Evolutionary conservation across 106 monocot species (phyloP).

Genomic region (Dendrobium nobile): DNA sequence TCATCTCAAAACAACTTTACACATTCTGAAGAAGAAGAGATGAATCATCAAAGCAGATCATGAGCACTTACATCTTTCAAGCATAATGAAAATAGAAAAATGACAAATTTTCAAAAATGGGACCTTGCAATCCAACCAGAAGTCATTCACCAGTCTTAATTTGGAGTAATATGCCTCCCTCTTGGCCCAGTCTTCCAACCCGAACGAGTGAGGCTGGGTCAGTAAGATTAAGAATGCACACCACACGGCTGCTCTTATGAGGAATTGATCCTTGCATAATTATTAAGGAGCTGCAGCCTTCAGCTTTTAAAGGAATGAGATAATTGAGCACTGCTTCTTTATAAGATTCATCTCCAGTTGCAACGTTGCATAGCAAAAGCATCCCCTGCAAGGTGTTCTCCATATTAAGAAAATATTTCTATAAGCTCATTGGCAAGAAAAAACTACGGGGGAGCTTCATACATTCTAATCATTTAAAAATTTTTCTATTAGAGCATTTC

Average conservation of each 20-base stretch:
- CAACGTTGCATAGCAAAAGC: constrained; percentile 68
- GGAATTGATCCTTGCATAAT: constrained; percentile 40
- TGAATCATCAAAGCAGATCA: neutral
- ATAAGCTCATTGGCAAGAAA: neutral
- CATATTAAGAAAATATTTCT: neutral
- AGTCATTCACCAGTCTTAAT: constrained; percentile 65
- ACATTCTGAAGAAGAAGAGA: neutral
- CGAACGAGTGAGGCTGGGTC: constrained; percentile 38
- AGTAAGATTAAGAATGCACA: constrained; percentile 73
- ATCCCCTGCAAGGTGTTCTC: constrained; percentile 50
- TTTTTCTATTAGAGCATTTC: too few relatives aligned
- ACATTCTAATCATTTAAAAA: too few relatives aligned
- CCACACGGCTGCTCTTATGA: constrained; percentile 67
- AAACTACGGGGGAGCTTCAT: neutral
- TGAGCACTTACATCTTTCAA: neutral
- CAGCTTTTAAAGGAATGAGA: constrained; percentile 32
- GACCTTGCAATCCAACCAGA: constrained; percentile 91
- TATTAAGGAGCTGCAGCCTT: constrained; percentile 20
- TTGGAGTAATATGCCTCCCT: constrained; percentile 66
- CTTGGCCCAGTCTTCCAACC: constrained; percentile 33
- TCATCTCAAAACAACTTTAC: constrained; percentile 4
- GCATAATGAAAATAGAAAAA: neutral
- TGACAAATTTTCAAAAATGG: neutral
- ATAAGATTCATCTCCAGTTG: constrained; percentile 53
- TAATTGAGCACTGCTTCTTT: constrained; percentile 61